A percentile compares a stretch with the other conserved stretches of the same genome.
Evolutionary conservation across 202 grass and related monocot genomes (phyloP).

Genomic region (Saccharum hybrid): DNA sequence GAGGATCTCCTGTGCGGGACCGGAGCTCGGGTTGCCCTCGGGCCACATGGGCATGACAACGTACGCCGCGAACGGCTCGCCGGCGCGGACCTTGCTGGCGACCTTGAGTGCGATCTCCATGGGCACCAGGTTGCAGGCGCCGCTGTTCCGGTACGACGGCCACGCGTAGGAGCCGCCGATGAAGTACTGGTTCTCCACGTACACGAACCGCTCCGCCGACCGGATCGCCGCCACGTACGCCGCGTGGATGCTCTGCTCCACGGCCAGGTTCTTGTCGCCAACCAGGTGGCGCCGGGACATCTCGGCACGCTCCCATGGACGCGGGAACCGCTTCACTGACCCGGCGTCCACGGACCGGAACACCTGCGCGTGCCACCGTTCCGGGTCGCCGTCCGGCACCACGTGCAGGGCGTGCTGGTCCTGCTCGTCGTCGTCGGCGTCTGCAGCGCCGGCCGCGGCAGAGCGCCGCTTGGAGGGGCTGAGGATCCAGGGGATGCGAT

Average conservation of each 20-base stretch:
- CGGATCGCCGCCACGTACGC: slow-evolving; percentile 79
- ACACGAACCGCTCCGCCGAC: slow-evolving; percentile 67
- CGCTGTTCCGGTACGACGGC: slow-evolving; percentile 53
- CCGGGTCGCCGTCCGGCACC: slow-evolving; percentile 42
- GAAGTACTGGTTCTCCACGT: slow-evolving; percentile 92
- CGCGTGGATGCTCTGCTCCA: slow-evolving; percentile 85
- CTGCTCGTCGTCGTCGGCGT: not conserved
- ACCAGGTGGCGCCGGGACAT: slow-evolving; percentile 41
- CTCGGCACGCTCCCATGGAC: slow-evolving; percentile 30
- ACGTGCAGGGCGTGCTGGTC: slow-evolving; percentile 35
- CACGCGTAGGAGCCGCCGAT: slow-evolving; percentile 81
- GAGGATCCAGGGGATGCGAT: slow-evolving; percentile 77
- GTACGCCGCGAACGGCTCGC: slow-evolving; percentile 74
- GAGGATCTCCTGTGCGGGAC: slow-evolving; percentile 64
- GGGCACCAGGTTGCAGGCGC: slow-evolving; percentile 72
- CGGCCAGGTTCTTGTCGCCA: slow-evolving; percentile 53
- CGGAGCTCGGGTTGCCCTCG: slow-evolving; percentile 48
- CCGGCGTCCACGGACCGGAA: slow-evolving; percentile 83
- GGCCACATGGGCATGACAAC: slow-evolving; percentile 86
- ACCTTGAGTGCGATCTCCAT: slow-evolving; percentile 88
- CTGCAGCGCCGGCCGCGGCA: not conserved
- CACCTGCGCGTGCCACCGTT: slow-evolving; percentile 73
- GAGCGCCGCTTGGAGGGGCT: slow-evolving; percentile 25
- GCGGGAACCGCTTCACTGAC: slow-evolving; percentile 66
- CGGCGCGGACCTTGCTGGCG: slow-evolving; percentile 60